Base-by-base conservation (phyloP, 345 rosid genomes). In the Chamaenerion angustifolium region DNA sequence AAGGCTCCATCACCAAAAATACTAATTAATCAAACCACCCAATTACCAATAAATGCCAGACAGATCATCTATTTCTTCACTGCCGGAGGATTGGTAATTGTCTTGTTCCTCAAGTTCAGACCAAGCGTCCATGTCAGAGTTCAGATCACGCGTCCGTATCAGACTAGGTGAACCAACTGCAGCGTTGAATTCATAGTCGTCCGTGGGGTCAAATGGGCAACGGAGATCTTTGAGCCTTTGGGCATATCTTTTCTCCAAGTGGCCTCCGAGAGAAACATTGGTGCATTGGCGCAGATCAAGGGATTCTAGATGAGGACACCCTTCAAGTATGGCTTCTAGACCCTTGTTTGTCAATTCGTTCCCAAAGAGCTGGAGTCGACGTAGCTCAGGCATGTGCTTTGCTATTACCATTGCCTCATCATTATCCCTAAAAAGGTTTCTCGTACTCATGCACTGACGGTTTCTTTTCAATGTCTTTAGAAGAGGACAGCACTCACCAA, bases 351-450 rank as follows among this genome's bases (percentile, higher is more conserved):
- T 42, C 49, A 58, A 27, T 14, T 10, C 18, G 42, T 23, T 58
- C 16, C 55, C 42, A 6, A 49, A 17, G 25, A 58, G 62, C 25
- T 49, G 41, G 16, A 58, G 62, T 16, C n/a, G 49, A 14, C 16
- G 48, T 21, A 40, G 16, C 23, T 44, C 43, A 14, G 45, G 53
- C 46, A 49, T 58, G 27, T 31, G 18, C 15, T 6, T 25, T 42
- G 55, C 23, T 57, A 46, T 57, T 1, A 54, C 47, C 11, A 27
- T 18, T 0, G 51, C 59, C 6, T 27, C 25, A 2, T 7, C 11
- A 17, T 46, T 15, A 31, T 31, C 37, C 37, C 37, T 31, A 3
- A 31, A 8, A 31, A 7, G 37, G 6, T 31, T 21, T 8, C 37
- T 5, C 11, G 1, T 4, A 15, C 0, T 2, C 25, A 31, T 15